These are phyloP conservation scores for Amphirosellinia nigrospora DNA, from an alignment of 495 filamentous ascomycete species.

Conservation along the genomic window DNA sequence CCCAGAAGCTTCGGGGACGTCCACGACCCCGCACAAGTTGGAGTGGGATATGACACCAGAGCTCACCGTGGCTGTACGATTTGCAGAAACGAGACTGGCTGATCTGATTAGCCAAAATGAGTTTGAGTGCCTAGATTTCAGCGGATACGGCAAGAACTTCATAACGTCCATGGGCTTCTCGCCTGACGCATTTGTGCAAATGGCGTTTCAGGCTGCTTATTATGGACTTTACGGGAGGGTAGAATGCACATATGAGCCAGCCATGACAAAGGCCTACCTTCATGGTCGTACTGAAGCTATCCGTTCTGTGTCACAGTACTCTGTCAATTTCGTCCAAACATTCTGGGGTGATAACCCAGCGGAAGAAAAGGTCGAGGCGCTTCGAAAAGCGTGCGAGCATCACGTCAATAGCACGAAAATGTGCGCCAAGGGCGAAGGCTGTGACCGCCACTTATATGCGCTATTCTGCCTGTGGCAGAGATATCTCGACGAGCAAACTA, in stretches of 20 bases:
- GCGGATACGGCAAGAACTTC: conserved; percentile 91
- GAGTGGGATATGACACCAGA: conserved; percentile 99
- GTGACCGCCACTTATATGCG: conserved; percentile 92
- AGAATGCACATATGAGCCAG: conserved; percentile 95
- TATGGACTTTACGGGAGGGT: conserved; percentile 94
- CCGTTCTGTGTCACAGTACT: conserved; percentile 80
- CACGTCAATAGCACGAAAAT: conserved; percentile 82
- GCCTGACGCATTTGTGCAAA: conserved; percentile 96
- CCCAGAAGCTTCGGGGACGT: conserved; percentile 94
- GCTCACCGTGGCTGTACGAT: conserved; percentile 86
- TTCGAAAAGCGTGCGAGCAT: conserved; percentile 80
- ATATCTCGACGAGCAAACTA: conserved; percentile 74
- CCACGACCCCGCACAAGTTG: conserved; percentile 91
- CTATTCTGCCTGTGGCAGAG: conserved; percentile 96
- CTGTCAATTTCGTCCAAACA: conserved; percentile 83
- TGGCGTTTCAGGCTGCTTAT: conserved; percentile 99
- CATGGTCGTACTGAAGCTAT: conserved; percentile 96
- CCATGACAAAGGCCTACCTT: conserved; percentile 94
- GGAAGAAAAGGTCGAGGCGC: conserved; percentile 79
- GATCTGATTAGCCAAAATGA: conserved; percentile 97
- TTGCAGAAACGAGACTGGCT: conserved; percentile 92
- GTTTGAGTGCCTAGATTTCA: conserved; percentile 90
- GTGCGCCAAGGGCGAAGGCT: conserved; percentile 91
- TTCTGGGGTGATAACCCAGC: conserved; percentile 94
- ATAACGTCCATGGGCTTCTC: conserved; percentile 97